Evolutionary conservation across 495 filamentous ascomycete genomes (phyloP).

Genomic region (Amorphotheca resinae): DNA sequence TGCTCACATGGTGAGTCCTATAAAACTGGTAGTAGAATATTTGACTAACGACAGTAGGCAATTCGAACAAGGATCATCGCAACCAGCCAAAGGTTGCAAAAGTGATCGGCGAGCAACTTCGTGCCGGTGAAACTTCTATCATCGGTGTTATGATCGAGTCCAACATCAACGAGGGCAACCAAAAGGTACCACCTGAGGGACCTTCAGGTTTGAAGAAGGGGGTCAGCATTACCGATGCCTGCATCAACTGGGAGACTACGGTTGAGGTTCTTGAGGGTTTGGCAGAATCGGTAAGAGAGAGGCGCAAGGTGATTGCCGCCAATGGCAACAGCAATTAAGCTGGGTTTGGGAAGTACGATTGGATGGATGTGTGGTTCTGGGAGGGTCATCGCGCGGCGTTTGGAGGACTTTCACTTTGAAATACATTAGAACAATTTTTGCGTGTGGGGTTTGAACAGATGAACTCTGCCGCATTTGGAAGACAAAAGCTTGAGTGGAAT

Average conservation of each 20-base stretch:
- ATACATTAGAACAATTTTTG: no score
- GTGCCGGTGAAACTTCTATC: constrained; percentile 76
- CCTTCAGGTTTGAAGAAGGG: constrained; percentile 71
- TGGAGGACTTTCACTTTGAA: constrained; percentile 3
- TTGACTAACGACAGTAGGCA: constrained; percentile 36
- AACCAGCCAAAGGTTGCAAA: constrained; percentile 92
- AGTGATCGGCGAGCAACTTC: constrained; percentile 70
- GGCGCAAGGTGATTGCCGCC: constrained; percentile 35
- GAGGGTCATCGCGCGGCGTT: constrained; percentile 1
- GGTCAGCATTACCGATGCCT: constrained; percentile 95
- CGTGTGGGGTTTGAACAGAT: not conserved
- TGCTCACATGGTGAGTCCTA: constrained; percentile 69
- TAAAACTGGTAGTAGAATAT: not conserved
- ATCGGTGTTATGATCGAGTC: constrained; percentile 98
- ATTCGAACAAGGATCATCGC: constrained; percentile 61
- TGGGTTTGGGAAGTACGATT: not conserved
- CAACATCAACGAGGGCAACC: constrained; percentile 91
- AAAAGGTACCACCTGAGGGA: constrained; percentile 83
- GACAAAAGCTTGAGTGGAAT: not conserved
- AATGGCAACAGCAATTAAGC: not conserved
- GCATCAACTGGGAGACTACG: constrained; percentile 87
- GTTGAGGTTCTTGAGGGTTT: constrained; percentile 76
- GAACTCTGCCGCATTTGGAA: no score
- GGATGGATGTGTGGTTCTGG: not conserved
- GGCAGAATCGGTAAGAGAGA: constrained; percentile 68